Conservation (phyloP, 768 basidiomycete species). For the Daedaleopsis nitida region DNA sequence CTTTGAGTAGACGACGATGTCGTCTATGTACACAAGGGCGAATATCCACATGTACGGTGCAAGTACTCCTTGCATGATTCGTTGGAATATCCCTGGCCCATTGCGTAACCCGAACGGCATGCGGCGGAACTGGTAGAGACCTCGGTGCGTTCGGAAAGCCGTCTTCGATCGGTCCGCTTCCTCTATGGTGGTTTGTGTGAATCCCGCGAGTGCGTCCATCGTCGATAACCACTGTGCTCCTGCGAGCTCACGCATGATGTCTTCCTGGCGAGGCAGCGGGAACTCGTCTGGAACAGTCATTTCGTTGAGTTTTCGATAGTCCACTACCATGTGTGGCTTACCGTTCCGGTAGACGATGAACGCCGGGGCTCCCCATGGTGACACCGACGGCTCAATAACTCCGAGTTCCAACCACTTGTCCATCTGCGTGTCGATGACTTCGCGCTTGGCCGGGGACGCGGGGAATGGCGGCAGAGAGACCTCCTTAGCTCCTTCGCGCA, state of each 20-base stretch:
- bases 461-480: no score
- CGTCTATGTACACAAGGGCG: constrained; percentile 9
- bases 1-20: constrained; percentile 14
- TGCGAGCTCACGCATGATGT: constrained; percentile 27
- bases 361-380: constrained; percentile 38
- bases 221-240: constrained; percentile 33
- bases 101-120: constrained; percentile 41
- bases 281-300: constrained; percentile 25
- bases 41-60: neutral
- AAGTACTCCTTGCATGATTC: constrained; percentile 34
- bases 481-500: no score
- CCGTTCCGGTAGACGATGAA: constrained; percentile 40
- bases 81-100: constrained; percentile 41
- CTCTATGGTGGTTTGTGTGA: constrained; percentile 39
- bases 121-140: constrained; percentile 41
- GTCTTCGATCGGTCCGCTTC: constrained; percentile 35
- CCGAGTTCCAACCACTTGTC: constrained; percentile 31
- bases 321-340: constrained; percentile 40
- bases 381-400: constrained; percentile 42
- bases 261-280: constrained; percentile 22
- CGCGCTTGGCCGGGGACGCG: neutral
- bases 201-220: constrained; percentile 41
- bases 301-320: constrained; percentile 34
- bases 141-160: constrained; percentile 41
- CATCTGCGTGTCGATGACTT: neutral